A percentile compares a stretch with the other conserved stretches of the same genome.
Evolutionary conservation across 2,329 filamentous ascomycete genomes (phyloP).

Genomic region (Acrodontium crateriforme): DNA sequence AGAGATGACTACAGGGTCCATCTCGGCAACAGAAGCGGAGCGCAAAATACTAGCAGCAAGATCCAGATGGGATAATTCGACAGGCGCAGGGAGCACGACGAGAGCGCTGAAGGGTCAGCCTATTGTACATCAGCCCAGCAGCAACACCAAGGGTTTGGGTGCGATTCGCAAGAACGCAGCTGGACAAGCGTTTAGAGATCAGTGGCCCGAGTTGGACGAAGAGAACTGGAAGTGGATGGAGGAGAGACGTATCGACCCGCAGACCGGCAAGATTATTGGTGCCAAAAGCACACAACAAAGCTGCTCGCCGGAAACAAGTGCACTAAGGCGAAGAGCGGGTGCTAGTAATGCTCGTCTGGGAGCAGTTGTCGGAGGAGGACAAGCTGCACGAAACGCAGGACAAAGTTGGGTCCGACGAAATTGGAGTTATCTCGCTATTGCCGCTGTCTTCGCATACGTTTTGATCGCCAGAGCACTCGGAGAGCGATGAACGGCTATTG

Average conservation of each 20-base stretch:
- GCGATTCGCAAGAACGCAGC: slow-evolving; percentile 81
- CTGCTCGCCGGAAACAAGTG: slow-evolving; percentile 51
- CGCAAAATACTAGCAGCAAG: slow-evolving; percentile 62
- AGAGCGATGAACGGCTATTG: too few species aligned
- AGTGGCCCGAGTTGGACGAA: slow-evolving; percentile 80
- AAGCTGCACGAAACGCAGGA: slow-evolving; percentile 62
- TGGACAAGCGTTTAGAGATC: slow-evolving; percentile 72
- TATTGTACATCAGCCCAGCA: slow-evolving; percentile 30
- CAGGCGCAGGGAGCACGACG: slow-evolving; percentile 63
- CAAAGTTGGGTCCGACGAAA: slow-evolving; percentile 71
- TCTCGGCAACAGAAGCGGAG: slow-evolving; percentile 64
- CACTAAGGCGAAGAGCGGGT: slow-evolving; percentile 47
- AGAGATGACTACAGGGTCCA: slow-evolving; percentile 92
- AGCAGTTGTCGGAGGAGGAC: slow-evolving; percentile 62
- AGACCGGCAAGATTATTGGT: slow-evolving; percentile 44
- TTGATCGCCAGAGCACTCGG: slow-evolving; percentile 58
- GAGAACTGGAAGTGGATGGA: slow-evolving; percentile 92
- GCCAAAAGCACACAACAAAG: slow-evolving; percentile 33
- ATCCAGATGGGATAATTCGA: slow-evolving; percentile 93
- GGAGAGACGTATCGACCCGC: slow-evolving; percentile 62
- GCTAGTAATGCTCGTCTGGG: slow-evolving; percentile 41
- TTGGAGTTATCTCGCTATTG: slow-evolving; percentile 60
- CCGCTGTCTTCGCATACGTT: slow-evolving; percentile 66
- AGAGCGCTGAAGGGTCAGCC: slow-evolving; percentile 23
- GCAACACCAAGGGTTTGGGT: slow-evolving; percentile 51